Conservation (phyloP, 495 filamentous ascomycete species). For the Aspergillus heteromorphus region DNA sequence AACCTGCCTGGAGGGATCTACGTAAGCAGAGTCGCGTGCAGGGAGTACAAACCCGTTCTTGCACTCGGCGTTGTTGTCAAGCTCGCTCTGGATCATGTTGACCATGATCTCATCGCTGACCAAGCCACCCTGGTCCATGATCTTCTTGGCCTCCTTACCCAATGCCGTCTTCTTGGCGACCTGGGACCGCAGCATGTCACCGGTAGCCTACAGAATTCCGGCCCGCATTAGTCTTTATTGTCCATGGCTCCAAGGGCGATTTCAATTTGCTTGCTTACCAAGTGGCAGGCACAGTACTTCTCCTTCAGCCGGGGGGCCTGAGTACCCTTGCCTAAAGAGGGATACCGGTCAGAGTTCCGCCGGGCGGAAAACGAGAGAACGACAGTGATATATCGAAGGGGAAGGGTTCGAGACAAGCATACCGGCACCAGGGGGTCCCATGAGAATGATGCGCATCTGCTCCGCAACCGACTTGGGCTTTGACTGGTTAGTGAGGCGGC, state of each 20-base stretch:
- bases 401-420: slow-evolving; percentile 18
- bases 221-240: slow-evolving; percentile 3
- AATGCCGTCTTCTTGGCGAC: slow-evolving; percentile 96
- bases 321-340: slow-evolving; percentile 84
- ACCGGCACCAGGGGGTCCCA: slow-evolving; percentile 98
- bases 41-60: slow-evolving; percentile 65
- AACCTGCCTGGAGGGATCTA: neutral
- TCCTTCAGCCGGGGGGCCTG: slow-evolving; percentile 98
- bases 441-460: slow-evolving; percentile 88
- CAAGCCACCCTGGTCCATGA: slow-evolving; percentile 97
- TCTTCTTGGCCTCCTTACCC: slow-evolving; percentile 98
- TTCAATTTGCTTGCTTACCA: slow-evolving; percentile 53
- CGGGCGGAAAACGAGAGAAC: slow-evolving; percentile 4
- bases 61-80: slow-evolving; percentile 91
- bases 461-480: slow-evolving; percentile 47
- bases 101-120: slow-evolving; percentile 99
- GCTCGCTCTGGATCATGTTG: slow-evolving; percentile 97
- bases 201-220: slow-evolving; percentile 66
- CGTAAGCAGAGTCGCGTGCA: neutral
- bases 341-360: slow-evolving; percentile 21
- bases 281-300: slow-evolving; percentile 91
- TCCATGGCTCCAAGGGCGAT: neutral
- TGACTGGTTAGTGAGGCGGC: slow-evolving; percentile 48
- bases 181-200: slow-evolving; percentile 98
- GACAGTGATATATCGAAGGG: neutral